A percentile compares a stretch with the other conserved stretches of the same genome.
phyloP scores from a whole-genome alignment of 768 basidiomycete genomes.

The Boletales sp. region DNA sequence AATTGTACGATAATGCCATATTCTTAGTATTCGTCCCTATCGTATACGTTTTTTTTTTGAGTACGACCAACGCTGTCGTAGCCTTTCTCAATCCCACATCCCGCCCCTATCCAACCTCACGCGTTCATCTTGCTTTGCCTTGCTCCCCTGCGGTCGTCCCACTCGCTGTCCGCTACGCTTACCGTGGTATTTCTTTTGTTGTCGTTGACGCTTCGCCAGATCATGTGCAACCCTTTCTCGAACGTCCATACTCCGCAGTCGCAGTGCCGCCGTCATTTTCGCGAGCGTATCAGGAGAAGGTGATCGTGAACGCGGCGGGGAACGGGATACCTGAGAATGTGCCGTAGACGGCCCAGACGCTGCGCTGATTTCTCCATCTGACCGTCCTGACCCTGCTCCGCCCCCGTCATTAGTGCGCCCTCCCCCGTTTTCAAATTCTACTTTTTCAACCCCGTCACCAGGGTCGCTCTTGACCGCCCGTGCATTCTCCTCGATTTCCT shows the following conservation, averaged over 20 bases:
- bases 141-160: slow-evolving; percentile 76
- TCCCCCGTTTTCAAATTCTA: slow-evolving; percentile 12
- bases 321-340: slow-evolving; percentile 47
- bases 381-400: background rate
- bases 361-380: slow-evolving; percentile 6
- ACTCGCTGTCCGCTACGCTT: slow-evolving; percentile 60
- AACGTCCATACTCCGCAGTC: slow-evolving; percentile 38
- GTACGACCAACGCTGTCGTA: slow-evolving; percentile 6
- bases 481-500: slow-evolving; percentile 23
- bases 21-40: background rate
- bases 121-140: slow-evolving; percentile 74
- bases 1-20: slow-evolving; percentile 17
- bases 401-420: background rate
- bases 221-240: slow-evolving; percentile 61
- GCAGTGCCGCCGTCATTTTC: slow-evolving; percentile 42
- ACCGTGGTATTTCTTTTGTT: slow-evolving; percentile 76
- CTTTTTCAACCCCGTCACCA: slow-evolving; percentile 9
- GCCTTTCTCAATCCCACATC: slow-evolving; percentile 50
- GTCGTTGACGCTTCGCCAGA: slow-evolving; percentile 56
- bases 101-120: slow-evolving; percentile 59
- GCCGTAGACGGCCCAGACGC: slow-evolving; percentile 27
- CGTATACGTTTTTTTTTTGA: no score
- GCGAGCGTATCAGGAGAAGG: slow-evolving; percentile 40
- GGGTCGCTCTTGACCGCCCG: slow-evolving; percentile 1
- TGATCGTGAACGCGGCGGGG: slow-evolving; percentile 50